Percentiles rank a stretch among this genome's conserved stretches.
Evolutionary conservation across 176 grass and related monocot species (phyloP).

Genomic region (Ananas comosus): DNA sequence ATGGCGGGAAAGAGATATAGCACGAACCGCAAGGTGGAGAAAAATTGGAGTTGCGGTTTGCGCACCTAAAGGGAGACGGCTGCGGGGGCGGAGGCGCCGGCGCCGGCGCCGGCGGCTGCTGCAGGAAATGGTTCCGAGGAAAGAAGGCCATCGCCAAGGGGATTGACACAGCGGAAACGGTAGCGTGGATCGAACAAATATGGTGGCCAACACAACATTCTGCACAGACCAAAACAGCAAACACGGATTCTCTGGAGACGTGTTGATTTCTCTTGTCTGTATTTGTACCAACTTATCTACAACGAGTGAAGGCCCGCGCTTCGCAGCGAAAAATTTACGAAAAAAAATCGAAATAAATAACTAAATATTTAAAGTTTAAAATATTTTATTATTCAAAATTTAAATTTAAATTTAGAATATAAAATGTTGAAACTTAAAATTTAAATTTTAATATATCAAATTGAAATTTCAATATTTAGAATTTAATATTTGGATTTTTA

Average conservation of each 20-base stretch:
- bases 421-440: too few species aligned
- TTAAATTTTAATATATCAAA: too few species aligned
- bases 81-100: conserved; percentile 43
- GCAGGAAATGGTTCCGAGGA: conserved; percentile 61
- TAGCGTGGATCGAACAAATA: conserved; percentile 19
- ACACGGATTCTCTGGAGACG: not conserved
- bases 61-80: conserved; percentile 46
- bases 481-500: too few species aligned
- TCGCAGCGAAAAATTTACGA: too few species aligned
- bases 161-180: not conserved
- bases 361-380: too few species aligned
- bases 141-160: conserved; percentile 68
- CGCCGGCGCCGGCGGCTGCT: conserved; percentile 41
- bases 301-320: too few species aligned
- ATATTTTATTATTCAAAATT: too few species aligned
- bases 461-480: too few species aligned
- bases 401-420: too few species aligned
- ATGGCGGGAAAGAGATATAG: not conserved
- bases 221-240: not conserved
- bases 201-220: not conserved
- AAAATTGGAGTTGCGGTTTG: conserved; percentile 12
- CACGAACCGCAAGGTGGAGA: not conserved
- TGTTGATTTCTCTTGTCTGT: not conserved
- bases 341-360: too few species aligned
- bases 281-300: too few species aligned